Evolutionary conservation across 2,329 filamentous ascomycete genomes (phyloP).

Genomic region (Metarhizium sp.): DNA sequence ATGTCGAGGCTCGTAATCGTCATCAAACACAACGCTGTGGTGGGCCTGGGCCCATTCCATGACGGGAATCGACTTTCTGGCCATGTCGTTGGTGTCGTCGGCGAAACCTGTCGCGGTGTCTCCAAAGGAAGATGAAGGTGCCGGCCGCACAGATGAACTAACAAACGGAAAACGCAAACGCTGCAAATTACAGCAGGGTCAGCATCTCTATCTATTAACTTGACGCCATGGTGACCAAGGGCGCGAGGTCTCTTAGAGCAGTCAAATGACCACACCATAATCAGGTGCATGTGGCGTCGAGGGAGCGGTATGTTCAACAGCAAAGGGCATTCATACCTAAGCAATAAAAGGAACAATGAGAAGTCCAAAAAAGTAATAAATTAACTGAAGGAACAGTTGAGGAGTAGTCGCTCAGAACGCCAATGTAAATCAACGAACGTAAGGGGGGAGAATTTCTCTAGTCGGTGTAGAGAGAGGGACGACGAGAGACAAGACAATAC

Average conservation of each 20-base stretch:
- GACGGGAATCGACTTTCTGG: constrained; percentile 5
- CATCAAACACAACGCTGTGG: neutral
- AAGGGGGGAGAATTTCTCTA: neutral
- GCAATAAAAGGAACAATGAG: neutral
- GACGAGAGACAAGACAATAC: too few species aligned
- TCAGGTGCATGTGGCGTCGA: neutral
- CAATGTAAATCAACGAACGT: neutral
- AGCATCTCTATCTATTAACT: neutral
- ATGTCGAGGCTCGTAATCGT: constrained; percentile 4
- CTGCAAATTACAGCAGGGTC: neutral
- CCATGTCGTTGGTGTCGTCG: neutral
- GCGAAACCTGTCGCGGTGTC: neutral
- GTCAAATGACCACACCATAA: neutral
- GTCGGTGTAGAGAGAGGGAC: neutral
- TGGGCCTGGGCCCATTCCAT: constrained; percentile 6
- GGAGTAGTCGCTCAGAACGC: neutral
- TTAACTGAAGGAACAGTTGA: neutral
- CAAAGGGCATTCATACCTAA: neutral
- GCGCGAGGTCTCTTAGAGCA: neutral
- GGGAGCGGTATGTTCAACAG: neutral
- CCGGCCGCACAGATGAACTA: neutral
- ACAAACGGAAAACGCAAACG: neutral
- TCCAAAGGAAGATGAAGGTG: neutral
- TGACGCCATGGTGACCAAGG: neutral
- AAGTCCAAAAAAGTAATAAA: neutral